Evolutionary conservation across 2,329 filamentous ascomycete species (phyloP), one percentile per base, ranked within the genome.

Genomic region (Aureobasidium sp.): DNA sequence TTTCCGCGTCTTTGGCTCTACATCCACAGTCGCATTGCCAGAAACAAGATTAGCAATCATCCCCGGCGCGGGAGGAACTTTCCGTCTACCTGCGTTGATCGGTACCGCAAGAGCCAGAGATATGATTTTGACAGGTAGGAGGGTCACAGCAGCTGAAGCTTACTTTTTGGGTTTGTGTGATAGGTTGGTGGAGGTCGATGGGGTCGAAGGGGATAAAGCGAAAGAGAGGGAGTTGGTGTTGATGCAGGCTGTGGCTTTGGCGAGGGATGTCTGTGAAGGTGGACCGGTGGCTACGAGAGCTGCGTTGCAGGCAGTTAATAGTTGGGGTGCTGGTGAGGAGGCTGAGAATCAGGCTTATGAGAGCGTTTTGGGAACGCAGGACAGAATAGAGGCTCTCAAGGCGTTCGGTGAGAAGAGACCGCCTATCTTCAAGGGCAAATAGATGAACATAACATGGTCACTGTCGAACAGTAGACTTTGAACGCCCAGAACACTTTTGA

Each of bases 21-120:
- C 86, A 37, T 89, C 91, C 16, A 78, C 81, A 27, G 85, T 99
- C 60, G 92, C 86, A 0, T 84, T 97, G 5, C 94, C 94, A 1
- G 94, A 99, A 74, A 97, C 94, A 1, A 83, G 92, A 2, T 83
- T 99, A 2, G 94, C 89, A 61, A 99, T 99, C 72, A 89, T 99
- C 66, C 94, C 94, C 3, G 94, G 94, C 63, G 94, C 93, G 2
- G 94, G 94, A 47, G 94, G 93, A 63, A 97, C 93, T 0, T 90
- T 91, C 74, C 87, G 94, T 10, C 85, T 99, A 0, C 91, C 91
- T 1, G 83, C 82, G 8, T 76, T 99, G 25, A 87, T 99, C 66
- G 94, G 94, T 5, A 77, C 88, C 29, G 80, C 82, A 30, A 86
- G 91, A 61, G 94, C 94, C 16, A 83, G 92, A 55, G 93, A 99